Conservation (phyloP, 805 yeast species). For the Cyberlindnera subsufficiens region DNA sequence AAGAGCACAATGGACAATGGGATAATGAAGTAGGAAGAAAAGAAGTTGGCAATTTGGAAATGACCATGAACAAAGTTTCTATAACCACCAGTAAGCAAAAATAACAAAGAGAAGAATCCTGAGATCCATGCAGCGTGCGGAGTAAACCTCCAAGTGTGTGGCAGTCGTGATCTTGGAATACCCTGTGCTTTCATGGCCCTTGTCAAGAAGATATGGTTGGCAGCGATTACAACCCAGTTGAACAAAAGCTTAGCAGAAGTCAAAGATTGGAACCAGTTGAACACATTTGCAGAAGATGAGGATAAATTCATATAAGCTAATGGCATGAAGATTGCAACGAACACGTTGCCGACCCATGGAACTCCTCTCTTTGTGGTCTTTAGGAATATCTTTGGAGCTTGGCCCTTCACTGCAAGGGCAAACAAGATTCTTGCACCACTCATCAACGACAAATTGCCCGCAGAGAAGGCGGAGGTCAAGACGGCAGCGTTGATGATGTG, state of each 20-base stretch:
- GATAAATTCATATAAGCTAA: constrained; percentile 29
- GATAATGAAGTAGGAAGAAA: constrained; percentile 12
- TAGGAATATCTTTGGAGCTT: constrained; percentile 31
- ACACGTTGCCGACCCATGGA: constrained; percentile 26
- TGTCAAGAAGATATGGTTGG: constrained; percentile 25
- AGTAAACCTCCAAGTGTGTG: constrained; percentile 8
- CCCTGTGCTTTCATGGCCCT: constrained; percentile 35
- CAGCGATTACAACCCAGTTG: constrained; percentile 27
- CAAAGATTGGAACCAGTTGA: constrained; percentile 29
- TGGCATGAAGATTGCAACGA: constrained; percentile 25
- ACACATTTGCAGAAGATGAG: constrained; percentile 24
- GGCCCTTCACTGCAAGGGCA: constrained; percentile 31
- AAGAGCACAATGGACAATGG: constrained; percentile 26
- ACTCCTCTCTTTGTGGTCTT: constrained; percentile 27
- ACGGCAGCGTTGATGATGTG: constrained; percentile 32
- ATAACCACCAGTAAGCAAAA: constrained; percentile 31
- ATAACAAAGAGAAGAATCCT: constrained; percentile 19
- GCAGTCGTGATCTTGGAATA: constrained; percentile 11
- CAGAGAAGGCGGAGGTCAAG: constrained; percentile 33
- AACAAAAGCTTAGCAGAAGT: constrained; percentile 26
- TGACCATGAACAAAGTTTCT: constrained; percentile 27
- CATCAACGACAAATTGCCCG: constrained; percentile 26
- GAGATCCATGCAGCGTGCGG: constrained; percentile 28
- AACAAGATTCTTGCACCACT: constrained; percentile 28
- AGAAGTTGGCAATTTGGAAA: constrained; percentile 12